Evolutionary conservation across 345 rosid species (phyloP).

Genomic region (Populus pruinosa): DNA sequence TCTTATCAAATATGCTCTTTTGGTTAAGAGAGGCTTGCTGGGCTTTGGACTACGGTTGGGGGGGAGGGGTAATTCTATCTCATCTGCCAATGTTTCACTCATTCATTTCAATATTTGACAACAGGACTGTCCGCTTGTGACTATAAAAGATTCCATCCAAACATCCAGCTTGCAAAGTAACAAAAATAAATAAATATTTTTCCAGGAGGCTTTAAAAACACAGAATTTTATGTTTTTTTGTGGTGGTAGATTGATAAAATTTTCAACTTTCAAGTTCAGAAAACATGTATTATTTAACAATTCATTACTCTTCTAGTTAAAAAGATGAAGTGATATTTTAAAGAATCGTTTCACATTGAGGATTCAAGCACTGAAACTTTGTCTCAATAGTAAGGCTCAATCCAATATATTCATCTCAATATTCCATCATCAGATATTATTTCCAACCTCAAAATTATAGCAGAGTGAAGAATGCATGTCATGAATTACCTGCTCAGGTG

Average conservation of each 20-base stretch:
- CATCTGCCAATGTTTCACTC: neutral
- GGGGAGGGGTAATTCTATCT: neutral
- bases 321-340: neutral
- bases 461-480: slow-evolving; percentile 1
- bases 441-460: neutral
- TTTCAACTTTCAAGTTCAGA: neutral
- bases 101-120: neutral
- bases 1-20: neutral
- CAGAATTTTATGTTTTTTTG: neutral
- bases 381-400: neutral
- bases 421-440: neutral
- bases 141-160: neutral
- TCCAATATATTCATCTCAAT: neutral
- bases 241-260: neutral
- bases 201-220: neutral
- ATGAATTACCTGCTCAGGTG: slow-evolving; percentile 69
- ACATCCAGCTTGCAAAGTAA: neutral
- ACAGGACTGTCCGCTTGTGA: neutral
- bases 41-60: neutral
- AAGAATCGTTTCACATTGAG: neutral
- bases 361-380: neutral
- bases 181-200: neutral
- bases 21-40: neutral
- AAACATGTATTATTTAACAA: neutral
- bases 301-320: neutral